Base-by-base conservation (phyloP, 2,329 filamentous ascomycete genomes). In the Stagonosporopsis chrysanthemi region DNA sequence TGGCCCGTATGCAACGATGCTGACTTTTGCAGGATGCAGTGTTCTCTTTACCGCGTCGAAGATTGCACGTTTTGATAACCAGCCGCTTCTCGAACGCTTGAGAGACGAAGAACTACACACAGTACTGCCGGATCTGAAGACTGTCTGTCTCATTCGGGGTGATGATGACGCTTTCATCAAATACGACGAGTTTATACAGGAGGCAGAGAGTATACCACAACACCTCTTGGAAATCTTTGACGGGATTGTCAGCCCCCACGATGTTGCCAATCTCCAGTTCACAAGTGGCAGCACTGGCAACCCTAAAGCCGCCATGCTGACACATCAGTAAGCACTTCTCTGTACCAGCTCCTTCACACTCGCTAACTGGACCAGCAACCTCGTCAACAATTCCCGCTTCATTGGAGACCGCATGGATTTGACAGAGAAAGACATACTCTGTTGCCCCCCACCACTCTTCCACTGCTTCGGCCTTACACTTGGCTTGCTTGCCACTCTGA, bases 401-500 rank as follows among this genome's bases (percentile, higher is more conserved):
- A 76, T 77, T 29, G 90, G 89, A 51, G 88, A 91, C 74, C 84
- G 89, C 40, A 90, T 92, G 88, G 82, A 84, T 6, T 81, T 94
- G 15, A 87, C 85, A 0, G 60, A 69, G 7, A 77, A 84, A 2
- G 90, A 93, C 69, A 80, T 88, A 7, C 81, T 95, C 11, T 94
- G 90, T 79, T 95, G 91, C 73, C 90, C 90, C 3, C 90, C 91
- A 0, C 91, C 91, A 0, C 82, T 95, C 3, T 95, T 95, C 80
- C 91, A 95, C 79, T 94, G 90, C 79, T 94, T 94, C 70, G 90
- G 90, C 1, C 84, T 94, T 7, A 90, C 93, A 1, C 84, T 92
- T 3, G 90, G 90, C 8, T 81, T 93, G 41, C 83, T 93, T 52
- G 87, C 89, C 1, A 82, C 86, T 40, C 77, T 92, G 49, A 92